Evolutionary conservation across 768 basidiomycete genomes (phyloP), one percentile per base, ranked within the genome.

Genomic region (Psilocybe sp.): DNA sequence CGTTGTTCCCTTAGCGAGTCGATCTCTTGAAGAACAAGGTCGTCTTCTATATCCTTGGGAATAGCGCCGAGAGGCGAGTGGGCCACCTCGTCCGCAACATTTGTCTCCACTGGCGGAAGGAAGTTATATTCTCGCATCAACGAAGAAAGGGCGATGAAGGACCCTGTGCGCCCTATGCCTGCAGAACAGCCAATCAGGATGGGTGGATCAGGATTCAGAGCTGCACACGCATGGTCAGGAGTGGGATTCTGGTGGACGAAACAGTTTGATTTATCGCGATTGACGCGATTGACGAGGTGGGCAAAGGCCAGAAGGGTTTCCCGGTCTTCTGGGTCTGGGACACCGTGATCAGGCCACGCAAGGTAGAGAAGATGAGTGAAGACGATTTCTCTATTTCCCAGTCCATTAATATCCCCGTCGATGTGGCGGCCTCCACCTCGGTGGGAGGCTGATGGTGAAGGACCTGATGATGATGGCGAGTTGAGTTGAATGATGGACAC

Each of bases 181-280:
- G 93, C 92, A 20, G 90, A 92, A 62, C 92, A 95, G 53, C 88
- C 82, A 28, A 90, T 78, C 58, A 94, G 79, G 54, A 89, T 78
- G 0, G 90, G 90, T n/a, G 87, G 86, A 54, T 87, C 84, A 12
- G 78, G 70, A 56, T 85, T 78, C 28, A 67, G 54, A 32, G 56
- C 55, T 19, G 47, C 23, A 23, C 39, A 38, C 13, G 46, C 20
- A 32, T 49, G 50, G 23, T 42, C 35, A 41, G 50, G 34, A 19
- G 52, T 33, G 15, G 68, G 50, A 2, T 35, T 23, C 40, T 53
- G 57, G 48, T 66, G 63, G 32, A 55, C 44, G 23, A 56, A 55
- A 19, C 59, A 57, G 11, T 71, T 49, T 37, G 71, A 68, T 18
- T 60, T 56, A 53, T 79, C 75, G 52, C 75, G 77, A 65, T 91